A percentile compares a stretch with the other conserved stretches of the same genome.
phyloP scores from a whole-genome alignment of 202 grass and related monocot species.

The Musa balbisiana region DNA sequence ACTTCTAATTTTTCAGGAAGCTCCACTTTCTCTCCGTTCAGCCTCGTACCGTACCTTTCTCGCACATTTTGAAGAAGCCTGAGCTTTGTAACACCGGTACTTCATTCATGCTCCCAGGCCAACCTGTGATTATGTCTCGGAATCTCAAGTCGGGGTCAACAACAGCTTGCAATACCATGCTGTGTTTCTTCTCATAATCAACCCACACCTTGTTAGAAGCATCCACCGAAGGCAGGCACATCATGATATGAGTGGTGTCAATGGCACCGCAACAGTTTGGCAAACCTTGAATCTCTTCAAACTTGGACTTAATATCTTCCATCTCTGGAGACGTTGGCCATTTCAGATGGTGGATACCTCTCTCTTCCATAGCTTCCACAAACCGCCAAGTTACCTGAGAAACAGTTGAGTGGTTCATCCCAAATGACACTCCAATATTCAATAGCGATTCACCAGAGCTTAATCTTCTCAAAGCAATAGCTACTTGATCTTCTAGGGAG shows the following conservation, averaged over 20 bases:
- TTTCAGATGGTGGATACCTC: constrained; percentile 38
- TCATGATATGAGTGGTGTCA: constrained; percentile 63
- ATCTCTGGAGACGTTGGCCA: constrained; percentile 58
- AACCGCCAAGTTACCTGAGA: constrained; percentile 68
- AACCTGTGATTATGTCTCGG: constrained; percentile 61
- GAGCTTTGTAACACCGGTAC: constrained; percentile 41
- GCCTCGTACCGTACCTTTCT: constrained; percentile 43
- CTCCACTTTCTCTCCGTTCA: constrained; percentile 39
- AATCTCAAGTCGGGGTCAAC: constrained; percentile 66
- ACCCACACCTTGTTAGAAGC: constrained; percentile 61
- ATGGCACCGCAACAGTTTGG: constrained; percentile 66
- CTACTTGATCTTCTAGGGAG: constrained; percentile 66
- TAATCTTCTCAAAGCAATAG: constrained; percentile 58
- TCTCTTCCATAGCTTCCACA: constrained; percentile 53
- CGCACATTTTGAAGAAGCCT: constrained; percentile 54
- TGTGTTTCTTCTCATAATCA: constrained; percentile 57
- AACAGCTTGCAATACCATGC: constrained; percentile 66
- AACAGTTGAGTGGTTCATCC: constrained; percentile 62
- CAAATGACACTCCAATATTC: constrained; percentile 49
- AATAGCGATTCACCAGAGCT: constrained; percentile 53
- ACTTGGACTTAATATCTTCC: constrained; percentile 42
- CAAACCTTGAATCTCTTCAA: constrained; percentile 43
- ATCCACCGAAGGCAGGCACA: constrained; percentile 50
- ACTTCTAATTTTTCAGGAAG: constrained; percentile 35
- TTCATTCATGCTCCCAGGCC: constrained; percentile 61